These are phyloP conservation scores for Limnanthes douglasii DNA, from an alignment of 345 rosid genomes.

Conservation along the genomic window DNA sequence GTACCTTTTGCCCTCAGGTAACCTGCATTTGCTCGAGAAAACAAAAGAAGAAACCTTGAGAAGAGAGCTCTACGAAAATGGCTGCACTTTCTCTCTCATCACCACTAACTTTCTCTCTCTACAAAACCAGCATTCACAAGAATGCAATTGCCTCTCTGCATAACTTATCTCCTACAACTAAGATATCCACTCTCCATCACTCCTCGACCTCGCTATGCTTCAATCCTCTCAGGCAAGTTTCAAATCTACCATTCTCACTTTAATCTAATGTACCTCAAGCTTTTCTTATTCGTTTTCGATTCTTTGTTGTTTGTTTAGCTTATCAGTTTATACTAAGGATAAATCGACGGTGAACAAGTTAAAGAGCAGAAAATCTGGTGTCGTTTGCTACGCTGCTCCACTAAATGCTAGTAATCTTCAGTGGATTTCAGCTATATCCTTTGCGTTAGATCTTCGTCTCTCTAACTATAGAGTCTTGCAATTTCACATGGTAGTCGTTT, in stretches of 20 bases:
- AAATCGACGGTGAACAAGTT: conserved; percentile 5
- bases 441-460: conserved; percentile 30
- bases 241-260: neutral
- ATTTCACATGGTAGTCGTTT: neutral
- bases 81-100: conserved; percentile 15
- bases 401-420: conserved; percentile 37
- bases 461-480: neutral
- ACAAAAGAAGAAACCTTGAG: no score
- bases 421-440: conserved; percentile 57
- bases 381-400: conserved; percentile 50
- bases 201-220: conserved; percentile 17
- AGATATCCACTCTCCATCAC: conserved; percentile 5
- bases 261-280: neutral
- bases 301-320: conserved; percentile 13
- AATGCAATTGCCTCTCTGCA: no score
- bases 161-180: conserved; percentile 6
- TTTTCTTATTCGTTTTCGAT: neutral
- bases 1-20: no score
- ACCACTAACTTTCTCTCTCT: conserved; percentile 9
- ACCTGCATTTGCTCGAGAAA: no score
- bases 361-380: conserved; percentile 31
- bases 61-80: no score
- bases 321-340: conserved; percentile 16
- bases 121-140: no score
- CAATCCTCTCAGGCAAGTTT: conserved; percentile 44